phyloP scores from a whole-genome alignment of 148 eudicot species.

The Cornus controversa region DNA sequence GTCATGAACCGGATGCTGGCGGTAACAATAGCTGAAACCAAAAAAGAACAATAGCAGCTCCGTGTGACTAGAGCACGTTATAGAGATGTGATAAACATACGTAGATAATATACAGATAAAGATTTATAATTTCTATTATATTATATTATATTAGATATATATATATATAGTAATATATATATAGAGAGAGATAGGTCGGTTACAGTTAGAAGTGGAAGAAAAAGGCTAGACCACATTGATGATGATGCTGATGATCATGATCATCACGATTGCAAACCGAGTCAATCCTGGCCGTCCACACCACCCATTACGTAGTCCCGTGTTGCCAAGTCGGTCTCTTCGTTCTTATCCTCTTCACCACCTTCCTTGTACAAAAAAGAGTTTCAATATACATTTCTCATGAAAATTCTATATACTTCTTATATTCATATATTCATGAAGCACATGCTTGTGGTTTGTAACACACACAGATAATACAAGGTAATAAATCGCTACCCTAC shows the following conservation, averaged over 20 bases:
- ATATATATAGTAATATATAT: not conserved
- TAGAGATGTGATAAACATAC: no score
- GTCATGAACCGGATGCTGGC: not conserved
- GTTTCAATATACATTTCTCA: not conserved
- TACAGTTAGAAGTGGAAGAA: slow-evolving; percentile 11
- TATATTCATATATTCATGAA: not conserved
- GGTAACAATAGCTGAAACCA: not conserved
- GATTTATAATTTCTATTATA: no score
- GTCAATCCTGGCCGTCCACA: slow-evolving; percentile 30
- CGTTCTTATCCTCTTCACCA: slow-evolving; percentile 37
- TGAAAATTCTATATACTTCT: not conserved
- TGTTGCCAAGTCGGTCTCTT: slow-evolving; percentile 27
- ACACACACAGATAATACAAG: slow-evolving; percentile 14
- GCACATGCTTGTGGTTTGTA: not conserved
- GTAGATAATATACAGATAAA: no score
- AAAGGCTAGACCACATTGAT: slow-evolving; percentile 6
- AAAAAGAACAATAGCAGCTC: no score
- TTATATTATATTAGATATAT: not conserved
- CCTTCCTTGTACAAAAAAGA: slow-evolving; percentile 13
- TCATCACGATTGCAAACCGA: not conserved
- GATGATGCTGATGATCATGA: slow-evolving; percentile 4
- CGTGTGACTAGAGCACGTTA: no score
- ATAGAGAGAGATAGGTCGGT: slow-evolving; percentile 20
- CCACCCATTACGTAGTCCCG: slow-evolving; percentile 9
- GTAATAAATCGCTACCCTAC: not conserved